Evolutionary conservation across 768 basidiomycete genomes (phyloP), one percentile per base, ranked within the genome.

Genomic region (Lyophyllum decastes): DNA sequence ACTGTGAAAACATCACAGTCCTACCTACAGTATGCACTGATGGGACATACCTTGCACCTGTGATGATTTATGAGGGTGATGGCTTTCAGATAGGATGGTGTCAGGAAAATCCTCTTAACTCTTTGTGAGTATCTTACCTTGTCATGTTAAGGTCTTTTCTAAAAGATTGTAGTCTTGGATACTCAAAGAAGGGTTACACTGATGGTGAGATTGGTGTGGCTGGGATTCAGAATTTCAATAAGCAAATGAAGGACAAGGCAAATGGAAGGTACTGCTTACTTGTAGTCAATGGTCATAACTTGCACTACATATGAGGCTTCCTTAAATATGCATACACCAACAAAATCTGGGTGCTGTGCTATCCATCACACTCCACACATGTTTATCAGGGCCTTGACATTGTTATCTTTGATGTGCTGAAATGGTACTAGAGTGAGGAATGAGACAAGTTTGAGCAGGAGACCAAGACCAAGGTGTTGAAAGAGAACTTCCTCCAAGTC

Each of bases 301-400:
- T 76, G 0, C 79, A 81, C 56, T 73, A 67, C 30, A 30, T 57
- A 69, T 68, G 1, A 49, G 63, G 65, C 4, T 65, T 80, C 46
- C 66, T 82, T 24, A 55, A 73, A 14, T 77, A 68, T 63, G 65
- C 68, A 0, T 16, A 22, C 1, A 57, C 57, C 34, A 59, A 77
- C 63, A 76, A 77, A 52, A 79, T 82, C 45, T 2, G 4, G 1
- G 59, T 79, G 14, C 61, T 74, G 7, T 71, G 70, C 21, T 80
- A 78, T 60, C 79, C 73, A 43, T 63, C 74, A 14, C 76, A 78
- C 52, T 73, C 72, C 52, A 78, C 76, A 0, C 75, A 79, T 64
- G 69, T 70, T 0, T 66, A 76, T 9, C 78, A 81, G 61, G 77
- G 78, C 9, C 74, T 81, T 24, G 76, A 80, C 64, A 74, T 80